A percentile compares a stretch with the other conserved stretches of the same genome.
Evolutionary conservation across 1,284 basidiomycete genomes (phyloP).

Genomic region (Pisolithus thermaeus): DNA sequence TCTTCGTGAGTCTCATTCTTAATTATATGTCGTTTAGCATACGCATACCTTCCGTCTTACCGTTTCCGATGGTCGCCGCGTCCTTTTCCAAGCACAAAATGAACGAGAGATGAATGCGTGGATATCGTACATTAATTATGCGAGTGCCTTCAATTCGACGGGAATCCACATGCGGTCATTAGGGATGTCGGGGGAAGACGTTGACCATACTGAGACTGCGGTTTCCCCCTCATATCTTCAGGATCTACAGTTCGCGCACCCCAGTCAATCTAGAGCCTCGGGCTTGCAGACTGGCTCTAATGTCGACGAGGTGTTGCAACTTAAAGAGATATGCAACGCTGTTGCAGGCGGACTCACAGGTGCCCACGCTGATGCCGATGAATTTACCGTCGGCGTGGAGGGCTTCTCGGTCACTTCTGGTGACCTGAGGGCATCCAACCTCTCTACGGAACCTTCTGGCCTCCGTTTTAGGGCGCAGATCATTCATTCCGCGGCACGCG

Average conservation of each 20-base stretch:
- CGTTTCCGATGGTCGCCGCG: conserved; percentile 72
- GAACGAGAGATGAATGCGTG: conserved; percentile 85
- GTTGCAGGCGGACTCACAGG: conserved; percentile 79
- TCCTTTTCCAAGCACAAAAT: conserved; percentile 72
- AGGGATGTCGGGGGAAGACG: conserved; percentile 63
- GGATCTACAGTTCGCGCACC: conserved; percentile 40
- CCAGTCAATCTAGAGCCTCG: conserved; percentile 31
- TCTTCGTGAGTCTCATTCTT: conserved; percentile 1
- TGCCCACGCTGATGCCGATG: conserved; percentile 26
- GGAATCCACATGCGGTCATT: conserved; percentile 80
- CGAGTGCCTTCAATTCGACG: conserved; percentile 83
- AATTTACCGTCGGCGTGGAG: conserved; percentile 4
- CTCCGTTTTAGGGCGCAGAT: conserved; percentile 42
- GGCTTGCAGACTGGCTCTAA: conserved; percentile 44
- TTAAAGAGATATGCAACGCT: conserved; percentile 79
- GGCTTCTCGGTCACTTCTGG: not conserved
- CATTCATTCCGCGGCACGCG: conserved; percentile 57
- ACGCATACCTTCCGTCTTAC: conserved; percentile 75
- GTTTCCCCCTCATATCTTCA: conserved; percentile 78
- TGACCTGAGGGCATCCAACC: conserved; percentile 1
- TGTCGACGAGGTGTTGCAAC: conserved; percentile 51
- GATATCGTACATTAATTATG: conserved; percentile 93
- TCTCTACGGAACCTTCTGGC: conserved; percentile 2
- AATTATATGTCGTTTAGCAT: conserved; percentile 40
- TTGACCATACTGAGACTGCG: conserved; percentile 74